Evolutionary conservation across 805 yeast species (phyloP).

Genomic region (Zygoascus tannicola): DNA sequence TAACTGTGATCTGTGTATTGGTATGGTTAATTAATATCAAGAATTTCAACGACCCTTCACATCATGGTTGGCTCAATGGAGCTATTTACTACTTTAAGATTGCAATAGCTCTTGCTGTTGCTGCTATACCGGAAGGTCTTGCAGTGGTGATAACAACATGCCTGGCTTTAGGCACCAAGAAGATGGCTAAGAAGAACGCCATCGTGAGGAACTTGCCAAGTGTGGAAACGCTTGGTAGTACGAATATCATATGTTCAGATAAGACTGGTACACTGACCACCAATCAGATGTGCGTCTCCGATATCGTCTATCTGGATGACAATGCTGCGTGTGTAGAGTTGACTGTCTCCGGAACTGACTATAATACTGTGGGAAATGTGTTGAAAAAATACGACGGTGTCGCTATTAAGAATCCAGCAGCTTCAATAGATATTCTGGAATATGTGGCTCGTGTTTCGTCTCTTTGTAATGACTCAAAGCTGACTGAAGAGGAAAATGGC

Average conservation of each 20-base stretch:
- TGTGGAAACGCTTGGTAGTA: constrained; percentile 19
- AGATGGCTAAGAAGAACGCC: constrained; percentile 91
- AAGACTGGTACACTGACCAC: constrained; percentile 32
- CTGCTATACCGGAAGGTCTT: constrained; percentile 97
- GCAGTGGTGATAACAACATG: constrained; percentile 97
- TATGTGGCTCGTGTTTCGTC: constrained; percentile 33
- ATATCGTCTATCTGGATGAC: constrained; percentile 25
- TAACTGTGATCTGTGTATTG: constrained; percentile 76
- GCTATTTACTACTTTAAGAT: constrained; percentile 93
- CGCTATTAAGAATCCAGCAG: constrained; percentile 15
- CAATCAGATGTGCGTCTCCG: constrained; percentile 27
- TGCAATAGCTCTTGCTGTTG: constrained; percentile 92
- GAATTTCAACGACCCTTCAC: constrained; percentile 36
- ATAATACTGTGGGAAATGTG: constrained; percentile 24
- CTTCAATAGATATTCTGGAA: constrained; percentile 8
- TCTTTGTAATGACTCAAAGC: constrained; percentile 32
- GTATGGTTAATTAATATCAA: constrained; percentile 76
- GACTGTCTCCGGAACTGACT: constrained; percentile 33
- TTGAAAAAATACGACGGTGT: constrained; percentile 17
- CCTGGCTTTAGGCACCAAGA: constrained; percentile 83
- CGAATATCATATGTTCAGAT: constrained; percentile 34
- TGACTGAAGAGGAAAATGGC: constrained; percentile 25
- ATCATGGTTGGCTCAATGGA: constrained; percentile 60
- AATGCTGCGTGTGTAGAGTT: constrained; percentile 29
- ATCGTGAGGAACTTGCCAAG: constrained; percentile 61